Evolutionary conservation across 1,139 yeast species (phyloP).

Genomic region (Candida sanyaensis): DNA sequence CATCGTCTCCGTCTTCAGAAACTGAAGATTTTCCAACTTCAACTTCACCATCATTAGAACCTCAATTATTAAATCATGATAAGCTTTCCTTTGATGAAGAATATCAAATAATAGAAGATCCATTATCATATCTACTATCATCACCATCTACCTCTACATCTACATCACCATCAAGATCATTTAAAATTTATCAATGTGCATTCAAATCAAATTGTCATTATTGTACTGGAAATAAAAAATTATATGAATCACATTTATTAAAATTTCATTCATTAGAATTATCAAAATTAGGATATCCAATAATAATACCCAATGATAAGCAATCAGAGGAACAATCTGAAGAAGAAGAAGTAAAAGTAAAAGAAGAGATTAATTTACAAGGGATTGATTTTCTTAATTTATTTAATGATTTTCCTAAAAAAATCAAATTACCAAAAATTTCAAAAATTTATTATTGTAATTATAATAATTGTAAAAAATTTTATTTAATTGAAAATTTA

Average conservation of each 20-base stretch:
- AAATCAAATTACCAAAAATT: slow-evolving; percentile 24
- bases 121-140: slow-evolving; percentile 7
- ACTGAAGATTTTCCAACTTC: slow-evolving; percentile 5
- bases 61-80: background rate
- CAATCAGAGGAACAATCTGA: background rate
- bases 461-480: slow-evolving; percentile 15
- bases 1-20: background rate
- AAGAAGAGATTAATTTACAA: slow-evolving; percentile 6
- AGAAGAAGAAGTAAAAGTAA: too few relatives aligned
- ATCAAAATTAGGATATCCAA: slow-evolving; percentile 35
- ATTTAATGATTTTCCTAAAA: slow-evolving; percentile 29
- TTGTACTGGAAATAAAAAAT: slow-evolving; percentile 31
- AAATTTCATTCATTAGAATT: slow-evolving; percentile 27
- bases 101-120: slow-evolving; percentile 25
- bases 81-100: slow-evolving; percentile 24
- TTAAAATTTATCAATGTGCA: slow-evolving; percentile 28
- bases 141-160: background rate
- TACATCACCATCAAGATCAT: background rate
- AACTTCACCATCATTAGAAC: background rate
- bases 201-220: slow-evolving; percentile 28
- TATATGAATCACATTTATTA: slow-evolving; percentile 35
- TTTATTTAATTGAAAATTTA: slow-evolving; percentile 17
- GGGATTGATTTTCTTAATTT: slow-evolving; percentile 15
- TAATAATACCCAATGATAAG: slow-evolving; percentile 15
- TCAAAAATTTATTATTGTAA: slow-evolving; percentile 22